A percentile compares a stretch with the other conserved stretches of the same genome.
Evolutionary conservation across 208 protist genomes (phyloP).

Genomic region (Herpetomonas tarakana): DNA sequence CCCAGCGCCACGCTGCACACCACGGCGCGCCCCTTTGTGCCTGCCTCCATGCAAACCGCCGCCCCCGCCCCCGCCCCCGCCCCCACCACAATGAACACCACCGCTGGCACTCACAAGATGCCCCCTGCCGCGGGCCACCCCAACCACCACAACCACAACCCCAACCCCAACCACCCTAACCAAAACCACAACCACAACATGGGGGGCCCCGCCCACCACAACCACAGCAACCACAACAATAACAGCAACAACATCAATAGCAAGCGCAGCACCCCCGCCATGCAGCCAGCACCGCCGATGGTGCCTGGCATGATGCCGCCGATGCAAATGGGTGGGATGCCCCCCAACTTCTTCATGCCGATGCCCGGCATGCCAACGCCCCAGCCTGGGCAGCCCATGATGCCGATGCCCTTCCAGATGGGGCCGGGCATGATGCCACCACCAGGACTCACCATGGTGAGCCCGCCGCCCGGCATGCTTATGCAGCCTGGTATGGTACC

Average conservation of each 20-base stretch:
- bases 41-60: conserved; percentile 1
- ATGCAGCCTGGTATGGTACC: no score
- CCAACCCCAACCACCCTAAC: conserved; percentile 4
- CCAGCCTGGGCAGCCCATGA: conserved; percentile 13
- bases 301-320: background rate
- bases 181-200: background rate
- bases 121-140: conserved; percentile 2
- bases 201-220: background rate
- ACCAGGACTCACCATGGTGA: background rate
- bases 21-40: background rate
- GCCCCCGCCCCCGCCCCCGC: background rate
- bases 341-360: no score
- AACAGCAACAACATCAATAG: conserved; percentile 1
- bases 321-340: background rate
- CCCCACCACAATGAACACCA: background rate
- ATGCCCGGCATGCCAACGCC: background rate
- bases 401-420: conserved; percentile 24
- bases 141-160: conserved; percentile 1
- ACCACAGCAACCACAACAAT: background rate
- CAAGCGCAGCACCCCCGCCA: background rate
- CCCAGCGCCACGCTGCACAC: background rate
- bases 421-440: conserved; percentile 17
- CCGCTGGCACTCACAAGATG: no score
- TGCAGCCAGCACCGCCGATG: background rate
- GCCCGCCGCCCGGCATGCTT: no score